Conservation (phyloP, 306 rosid species). For the Cotoneaster glaucophyllus region DNA sequence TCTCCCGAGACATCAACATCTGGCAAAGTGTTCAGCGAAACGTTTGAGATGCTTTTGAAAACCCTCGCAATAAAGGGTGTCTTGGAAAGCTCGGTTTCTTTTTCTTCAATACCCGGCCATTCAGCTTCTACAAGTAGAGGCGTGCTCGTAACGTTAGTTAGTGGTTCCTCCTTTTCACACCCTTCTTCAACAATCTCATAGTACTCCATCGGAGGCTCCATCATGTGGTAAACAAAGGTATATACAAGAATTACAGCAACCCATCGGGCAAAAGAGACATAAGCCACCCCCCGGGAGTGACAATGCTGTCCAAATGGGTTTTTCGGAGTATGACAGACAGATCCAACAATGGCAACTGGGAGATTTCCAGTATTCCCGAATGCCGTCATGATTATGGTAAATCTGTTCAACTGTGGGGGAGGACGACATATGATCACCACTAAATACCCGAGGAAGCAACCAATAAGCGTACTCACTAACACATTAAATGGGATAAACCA, state of each 20-base stretch:
- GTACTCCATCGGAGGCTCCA: constrained; percentile 83
- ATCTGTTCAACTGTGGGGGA: constrained; percentile 55
- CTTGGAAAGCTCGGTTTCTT: constrained; percentile 81
- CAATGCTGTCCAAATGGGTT: constrained; percentile 76
- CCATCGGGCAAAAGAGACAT: constrained; percentile 85
- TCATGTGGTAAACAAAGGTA: constrained; percentile 90
- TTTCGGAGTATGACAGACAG: constrained; percentile 61
- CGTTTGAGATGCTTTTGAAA: constrained; percentile 47
- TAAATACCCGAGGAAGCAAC: constrained; percentile 56
- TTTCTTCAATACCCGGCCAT: constrained; percentile 95
- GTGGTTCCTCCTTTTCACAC: constrained; percentile 32
- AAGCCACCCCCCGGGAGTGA: constrained; percentile 74
- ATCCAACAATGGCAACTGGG: constrained; percentile 65
- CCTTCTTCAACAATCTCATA: constrained; percentile 70
- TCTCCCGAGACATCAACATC: constrained; percentile 41
- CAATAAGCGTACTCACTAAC: constrained; percentile 57
- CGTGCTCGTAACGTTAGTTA: constrained; percentile 43
- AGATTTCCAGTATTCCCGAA: constrained; percentile 95
- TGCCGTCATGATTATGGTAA: constrained; percentile 74
- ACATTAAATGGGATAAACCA: constrained; percentile 89
- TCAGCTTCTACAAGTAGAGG: constrained; percentile 92
- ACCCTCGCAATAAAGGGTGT: constrained; percentile 64
- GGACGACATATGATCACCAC: constrained; percentile 76
- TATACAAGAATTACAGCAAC: constrained; percentile 81
- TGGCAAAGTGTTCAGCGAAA: constrained; percentile 38